Percentiles rank a stretch among this genome's conserved stretches.
Conservation (phyloP, 306 rosid species). For the Prunus mume region DNA sequence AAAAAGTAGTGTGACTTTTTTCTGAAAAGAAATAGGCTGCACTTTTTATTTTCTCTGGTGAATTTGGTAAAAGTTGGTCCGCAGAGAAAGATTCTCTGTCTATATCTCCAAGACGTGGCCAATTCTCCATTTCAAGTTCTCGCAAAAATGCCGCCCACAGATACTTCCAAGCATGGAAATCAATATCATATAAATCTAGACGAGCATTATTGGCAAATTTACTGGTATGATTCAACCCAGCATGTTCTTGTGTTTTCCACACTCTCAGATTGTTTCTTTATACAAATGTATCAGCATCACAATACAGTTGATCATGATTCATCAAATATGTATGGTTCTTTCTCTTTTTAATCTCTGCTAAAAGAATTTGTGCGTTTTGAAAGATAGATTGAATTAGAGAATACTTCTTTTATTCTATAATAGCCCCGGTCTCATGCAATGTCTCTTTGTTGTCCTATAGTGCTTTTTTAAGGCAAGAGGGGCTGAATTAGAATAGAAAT, state of each 20-base stretch:
- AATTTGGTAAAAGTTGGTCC: background rate
- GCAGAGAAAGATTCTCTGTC: constrained; percentile 13
- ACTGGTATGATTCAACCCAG: background rate
- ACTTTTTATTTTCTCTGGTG: background rate
- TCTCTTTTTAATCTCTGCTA: too few relatives aligned
- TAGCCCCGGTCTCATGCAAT: too few relatives aligned
- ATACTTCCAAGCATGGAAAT: background rate
- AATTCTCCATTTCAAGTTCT: constrained; percentile 47
- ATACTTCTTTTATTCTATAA: too few relatives aligned
- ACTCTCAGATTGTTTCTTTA: background rate
- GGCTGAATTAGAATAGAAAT: too few relatives aligned
- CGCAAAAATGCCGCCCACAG: constrained; percentile 45
- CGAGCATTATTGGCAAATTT: constrained; percentile 4
- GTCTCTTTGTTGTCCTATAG: too few relatives aligned
- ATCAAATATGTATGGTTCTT: too few relatives aligned
- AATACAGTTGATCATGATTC: background rate
- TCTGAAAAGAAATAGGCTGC: too few relatives aligned
- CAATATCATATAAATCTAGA: background rate
- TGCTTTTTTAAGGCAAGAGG: too few relatives aligned
- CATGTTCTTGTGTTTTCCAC: background rate
- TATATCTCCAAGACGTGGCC: constrained; percentile 54
- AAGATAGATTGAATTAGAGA: background rate
- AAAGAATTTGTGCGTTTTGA: background rate
- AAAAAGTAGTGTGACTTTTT: too few relatives aligned
- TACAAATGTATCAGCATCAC: background rate